Conservation (phyloP, 345 rosid species). For the Arabidopsis suecica region DNA sequence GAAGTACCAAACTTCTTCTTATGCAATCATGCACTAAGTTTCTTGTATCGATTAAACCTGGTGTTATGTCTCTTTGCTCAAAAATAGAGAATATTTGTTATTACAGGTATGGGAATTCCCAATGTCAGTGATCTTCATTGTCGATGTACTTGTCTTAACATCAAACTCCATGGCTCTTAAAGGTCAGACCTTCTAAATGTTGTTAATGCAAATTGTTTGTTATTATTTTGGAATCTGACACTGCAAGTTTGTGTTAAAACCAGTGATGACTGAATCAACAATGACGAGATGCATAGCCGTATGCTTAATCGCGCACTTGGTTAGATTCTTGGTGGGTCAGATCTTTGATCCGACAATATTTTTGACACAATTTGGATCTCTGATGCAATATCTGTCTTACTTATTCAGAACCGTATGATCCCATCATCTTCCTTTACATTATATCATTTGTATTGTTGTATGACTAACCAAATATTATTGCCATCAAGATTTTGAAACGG, state of each 20-base stretch:
- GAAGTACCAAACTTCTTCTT: neutral
- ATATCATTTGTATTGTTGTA: too few species aligned
- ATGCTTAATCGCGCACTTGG: conserved; percentile 67
- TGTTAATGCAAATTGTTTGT: neutral
- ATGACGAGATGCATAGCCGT: conserved; percentile 57
- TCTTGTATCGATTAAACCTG: neutral
- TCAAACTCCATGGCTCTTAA: conserved; percentile 74
- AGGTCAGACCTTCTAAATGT: conserved; percentile 56
- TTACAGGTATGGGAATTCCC: conserved; percentile 91
- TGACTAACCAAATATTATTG: neutral
- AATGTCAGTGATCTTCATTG: conserved; percentile 64
- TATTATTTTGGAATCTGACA: conserved; percentile 28
- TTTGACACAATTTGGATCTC: conserved; percentile 21
- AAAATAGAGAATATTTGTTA: neutral
- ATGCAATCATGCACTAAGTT: neutral
- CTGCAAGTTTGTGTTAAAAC: conserved; percentile 16
- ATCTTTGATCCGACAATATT: conserved; percentile 29
- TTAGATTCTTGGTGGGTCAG: conserved; percentile 52
- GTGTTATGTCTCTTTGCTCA: neutral
- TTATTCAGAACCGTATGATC: conserved; percentile 19
- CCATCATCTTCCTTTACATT: neutral
- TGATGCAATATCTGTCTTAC: conserved; percentile 1
- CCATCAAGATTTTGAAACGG: neutral
- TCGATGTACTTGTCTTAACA: conserved; percentile 78
- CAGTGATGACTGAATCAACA: conserved; percentile 70